These are phyloP conservation scores for Fusarium irregulare DNA, from an alignment of 2,329 filamentous ascomycete species.

Conservation along the genomic window DNA sequence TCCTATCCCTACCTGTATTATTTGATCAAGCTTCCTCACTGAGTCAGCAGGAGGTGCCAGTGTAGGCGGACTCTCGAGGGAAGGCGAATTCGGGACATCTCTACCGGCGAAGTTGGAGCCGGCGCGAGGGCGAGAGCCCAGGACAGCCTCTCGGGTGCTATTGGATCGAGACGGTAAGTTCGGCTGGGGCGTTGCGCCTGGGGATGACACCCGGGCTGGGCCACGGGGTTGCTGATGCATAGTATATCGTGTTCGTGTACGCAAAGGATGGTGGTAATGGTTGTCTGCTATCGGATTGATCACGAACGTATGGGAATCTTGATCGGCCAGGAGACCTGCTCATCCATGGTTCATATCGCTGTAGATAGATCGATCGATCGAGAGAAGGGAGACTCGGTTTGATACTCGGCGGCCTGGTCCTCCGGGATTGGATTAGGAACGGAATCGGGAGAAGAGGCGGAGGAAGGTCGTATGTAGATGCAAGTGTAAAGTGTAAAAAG, in stretches of 20 bases:
- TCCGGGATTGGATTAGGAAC: background rate
- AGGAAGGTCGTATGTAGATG: conserved; percentile 8
- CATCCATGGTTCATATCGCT: conserved; percentile 50
- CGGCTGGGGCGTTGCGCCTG: conserved; percentile 76
- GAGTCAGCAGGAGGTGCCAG: conserved; percentile 71
- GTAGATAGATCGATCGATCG: conserved; percentile 18
- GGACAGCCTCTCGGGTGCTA: conserved; percentile 74
- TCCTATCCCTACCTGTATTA: conserved; percentile 76
- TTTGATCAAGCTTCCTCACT: conserved; percentile 87
- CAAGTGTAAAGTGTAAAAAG: conserved; percentile 39
- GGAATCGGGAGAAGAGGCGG: conserved; percentile 15
- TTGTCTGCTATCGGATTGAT: conserved; percentile 37
- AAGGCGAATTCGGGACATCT: conserved; percentile 60
- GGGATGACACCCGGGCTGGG: conserved; percentile 77
- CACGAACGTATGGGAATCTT: conserved; percentile 48
- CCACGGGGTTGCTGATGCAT: conserved; percentile 94
- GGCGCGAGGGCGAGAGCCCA: conserved; percentile 56
- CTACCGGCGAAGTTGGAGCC: conserved; percentile 57
- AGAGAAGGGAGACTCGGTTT: conserved; percentile 4
- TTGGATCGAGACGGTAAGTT: conserved; percentile 76
- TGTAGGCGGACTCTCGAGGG: conserved; percentile 57
- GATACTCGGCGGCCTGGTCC: conserved; percentile 13
- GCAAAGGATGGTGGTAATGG: conserved; percentile 7
- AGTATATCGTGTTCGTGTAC: conserved; percentile 28
- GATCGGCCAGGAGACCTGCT: conserved; percentile 50